Evolutionary conservation across 495 filamentous ascomycete species (phyloP).

Genomic region (Podospora fimiseda): DNA sequence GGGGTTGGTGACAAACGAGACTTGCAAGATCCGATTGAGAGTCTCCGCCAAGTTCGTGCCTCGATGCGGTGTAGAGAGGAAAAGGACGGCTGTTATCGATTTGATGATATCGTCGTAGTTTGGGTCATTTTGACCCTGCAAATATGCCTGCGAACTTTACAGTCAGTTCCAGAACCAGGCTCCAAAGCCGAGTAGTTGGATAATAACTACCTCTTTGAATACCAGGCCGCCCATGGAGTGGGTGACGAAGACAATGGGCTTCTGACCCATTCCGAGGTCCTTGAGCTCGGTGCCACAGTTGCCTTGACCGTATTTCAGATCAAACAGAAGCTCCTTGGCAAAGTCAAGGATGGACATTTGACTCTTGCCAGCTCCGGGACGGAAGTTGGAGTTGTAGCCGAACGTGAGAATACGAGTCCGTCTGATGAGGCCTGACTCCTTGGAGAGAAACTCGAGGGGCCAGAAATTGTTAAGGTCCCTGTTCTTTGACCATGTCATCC

Average conservation of each 20-base stretch:
- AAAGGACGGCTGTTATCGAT: not conserved
- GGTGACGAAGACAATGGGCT: slow-evolving; percentile 24
- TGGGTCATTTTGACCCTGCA: slow-evolving; percentile 34
- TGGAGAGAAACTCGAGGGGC: slow-evolving; percentile 27
- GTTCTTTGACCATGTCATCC: slow-evolving; percentile 28
- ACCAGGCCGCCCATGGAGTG: slow-evolving; percentile 31
- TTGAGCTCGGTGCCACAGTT: slow-evolving; percentile 13
- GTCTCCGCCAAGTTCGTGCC: not conserved
- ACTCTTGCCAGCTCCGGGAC: slow-evolving; percentile 3
- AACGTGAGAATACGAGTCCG: slow-evolving; percentile 30
- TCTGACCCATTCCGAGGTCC: too few relatives aligned
- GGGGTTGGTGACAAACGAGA: not conserved
- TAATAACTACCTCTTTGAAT: slow-evolving; percentile 20
- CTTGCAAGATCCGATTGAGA: not conserved
- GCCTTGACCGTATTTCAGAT: slow-evolving; percentile 27
- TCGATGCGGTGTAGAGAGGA: not conserved
- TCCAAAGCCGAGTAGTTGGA: not conserved
- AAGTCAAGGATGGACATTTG: slow-evolving; percentile 30
- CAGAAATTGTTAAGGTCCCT: slow-evolving; percentile 27
- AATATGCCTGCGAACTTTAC: slow-evolving; percentile 24
- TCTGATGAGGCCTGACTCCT: slow-evolving; percentile 26
- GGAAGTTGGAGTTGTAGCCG: slow-evolving; percentile 30
- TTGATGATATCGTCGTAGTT: slow-evolving; percentile 31
- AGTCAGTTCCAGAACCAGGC: too few relatives aligned
- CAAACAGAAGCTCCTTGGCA: slow-evolving; percentile 33